Conservation (phyloP, 352 stramenopile species). For the Globisporangium yorkense region DNA sequence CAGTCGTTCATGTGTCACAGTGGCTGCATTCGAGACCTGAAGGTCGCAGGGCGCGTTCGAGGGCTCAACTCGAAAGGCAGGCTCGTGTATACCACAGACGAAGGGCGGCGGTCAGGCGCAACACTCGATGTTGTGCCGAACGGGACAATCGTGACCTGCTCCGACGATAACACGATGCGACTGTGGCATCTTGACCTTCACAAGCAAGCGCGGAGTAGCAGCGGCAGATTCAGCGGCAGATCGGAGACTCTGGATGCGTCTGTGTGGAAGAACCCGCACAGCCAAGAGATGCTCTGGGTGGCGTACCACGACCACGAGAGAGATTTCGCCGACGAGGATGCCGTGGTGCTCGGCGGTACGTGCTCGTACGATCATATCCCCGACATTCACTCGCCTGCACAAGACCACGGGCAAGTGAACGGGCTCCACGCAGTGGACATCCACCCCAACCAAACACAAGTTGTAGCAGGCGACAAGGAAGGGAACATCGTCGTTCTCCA, state of each 20-base stretch:
- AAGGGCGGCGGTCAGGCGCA: slow-evolving; percentile 3
- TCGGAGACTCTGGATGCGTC: slow-evolving; percentile 3
- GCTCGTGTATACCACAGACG: slow-evolving; percentile 35
- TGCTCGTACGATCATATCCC: slow-evolving; percentile 30
- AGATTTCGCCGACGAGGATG: slow-evolving; percentile 37
- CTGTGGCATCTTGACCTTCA: slow-evolving; percentile 84
- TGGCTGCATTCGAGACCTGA: slow-evolving; percentile 57
- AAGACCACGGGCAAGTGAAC: slow-evolving; percentile 31
- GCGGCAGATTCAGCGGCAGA: slow-evolving; percentile 16
- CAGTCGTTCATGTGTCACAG: slow-evolving; percentile 83
- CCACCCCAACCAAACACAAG: slow-evolving; percentile 47
- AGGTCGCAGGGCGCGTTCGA: slow-evolving; percentile 38
- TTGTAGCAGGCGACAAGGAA: slow-evolving; percentile 66
- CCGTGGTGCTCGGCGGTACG: slow-evolving; percentile 48
- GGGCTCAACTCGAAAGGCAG: slow-evolving; percentile 58
- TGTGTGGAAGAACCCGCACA: slow-evolving; percentile 61
- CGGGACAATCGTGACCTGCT: slow-evolving; percentile 76
- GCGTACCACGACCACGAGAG: slow-evolving; percentile 50
- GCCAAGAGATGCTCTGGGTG: slow-evolving; percentile 63
- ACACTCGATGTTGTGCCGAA: slow-evolving; percentile 35
- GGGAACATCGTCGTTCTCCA: slow-evolving; percentile 59
- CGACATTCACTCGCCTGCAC: slow-evolving; percentile 39
- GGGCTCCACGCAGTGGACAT: slow-evolving; percentile 38
- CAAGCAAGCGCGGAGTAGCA: slow-evolving; percentile 27
- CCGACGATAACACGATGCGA: slow-evolving; percentile 82